Base-by-base conservation (phyloP, 306 rosid genomes). In the Citrullus mucosospermus region DNA sequence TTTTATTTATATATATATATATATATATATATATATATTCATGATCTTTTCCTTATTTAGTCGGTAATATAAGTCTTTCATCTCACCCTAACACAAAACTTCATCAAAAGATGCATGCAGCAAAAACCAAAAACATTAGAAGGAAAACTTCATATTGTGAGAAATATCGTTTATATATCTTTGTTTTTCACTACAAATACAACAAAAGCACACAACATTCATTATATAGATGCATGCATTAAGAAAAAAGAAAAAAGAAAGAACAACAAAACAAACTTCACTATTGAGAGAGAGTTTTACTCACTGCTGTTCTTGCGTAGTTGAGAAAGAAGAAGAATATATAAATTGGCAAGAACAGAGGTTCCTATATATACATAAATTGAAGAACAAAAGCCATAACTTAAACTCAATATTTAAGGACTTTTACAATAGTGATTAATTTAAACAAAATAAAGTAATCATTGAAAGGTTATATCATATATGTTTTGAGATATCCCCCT, bases 361-460 rank as follows among this genome's bases (percentile, higher is more conserved):
- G 48, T 32, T 44, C 34, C 53, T 48, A 48, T 20, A 61, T 61
- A 28, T 60, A 32, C 8, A 67, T 68, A 68, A 68, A 68, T 20
- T 41, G 22, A 5, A 67, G 51, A 67, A 4, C 17, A 41, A 1
- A 18, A 34, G 43, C 6, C 10, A 66, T 41, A 43, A 63, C 51
- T 39, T 60, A 15, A 74, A 75, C 74, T 75, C 38, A 73, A 84
- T 5, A 60, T 11, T 71, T 59, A 48, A 51, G 68, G 46, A 48
- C 57, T 50, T 17, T 68, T 69, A 18, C 75, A 13, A 48, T 41
- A n/a, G 65, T 77, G 14, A 44, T 77, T 74, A 48, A 48, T 58
- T 80, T 75, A 74, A 28, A 4, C 28, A n/a, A 3, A 15, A 51
- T 50, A 60, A 43, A 12, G 54, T 48, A 22, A 63, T 57, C 11